Evolutionary conservation across 495 filamentous ascomycete genomes (phyloP), one percentile per base, ranked within the genome.

Genomic region (Penicillium alfredii): DNA sequence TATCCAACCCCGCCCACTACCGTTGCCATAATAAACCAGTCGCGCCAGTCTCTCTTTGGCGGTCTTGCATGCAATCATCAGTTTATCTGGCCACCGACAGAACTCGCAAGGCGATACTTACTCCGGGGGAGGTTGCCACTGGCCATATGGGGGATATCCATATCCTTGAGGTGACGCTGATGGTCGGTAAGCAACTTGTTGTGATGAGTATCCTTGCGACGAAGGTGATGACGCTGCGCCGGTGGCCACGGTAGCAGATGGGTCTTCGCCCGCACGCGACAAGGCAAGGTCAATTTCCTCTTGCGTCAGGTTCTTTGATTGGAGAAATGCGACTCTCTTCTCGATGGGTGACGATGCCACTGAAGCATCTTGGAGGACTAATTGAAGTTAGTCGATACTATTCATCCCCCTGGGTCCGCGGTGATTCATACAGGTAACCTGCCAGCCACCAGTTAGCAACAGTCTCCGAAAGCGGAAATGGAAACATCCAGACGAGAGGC

Each of bases 21-120:
- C 0, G 88, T 96, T 6, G 89, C 88, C 85, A 94, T 87, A 47
- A 96, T 94, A 56, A 96, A 99, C 84, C 86, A 96, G 51, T 99
- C 92, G 30, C 92, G 75, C 92, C 92, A 99, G 58, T 99, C 92
- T 44, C 92, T 75, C 50, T 78, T 80, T 5, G 92, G 86, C 16
- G 69, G 51, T 40, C 66, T 63, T 29, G 15, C 14, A 25, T 36
- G 26, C 24, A 27, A 35, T 57, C 29, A 57, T 50, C 42, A 29
- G 23, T n/a, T 33, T 35, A n/a, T n/a, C n/a, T n/a, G n/a, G n/a
- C n/a, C n/a, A n/a, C n/a, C n/a, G n/a, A n/a, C n/a, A n/a, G n/a
- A n/a, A n/a, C n/a, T n/a, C n/a, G n/a, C n/a, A n/a, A n/a, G n/a
- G n/a, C n/a, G n/a, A n/a, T n/a, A 60, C 73, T 38, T 65, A 74